Evolutionary conservation across 768 basidiomycete species (phyloP), one percentile per base, ranked within the genome.

Genomic region (Trametes villosa): DNA sequence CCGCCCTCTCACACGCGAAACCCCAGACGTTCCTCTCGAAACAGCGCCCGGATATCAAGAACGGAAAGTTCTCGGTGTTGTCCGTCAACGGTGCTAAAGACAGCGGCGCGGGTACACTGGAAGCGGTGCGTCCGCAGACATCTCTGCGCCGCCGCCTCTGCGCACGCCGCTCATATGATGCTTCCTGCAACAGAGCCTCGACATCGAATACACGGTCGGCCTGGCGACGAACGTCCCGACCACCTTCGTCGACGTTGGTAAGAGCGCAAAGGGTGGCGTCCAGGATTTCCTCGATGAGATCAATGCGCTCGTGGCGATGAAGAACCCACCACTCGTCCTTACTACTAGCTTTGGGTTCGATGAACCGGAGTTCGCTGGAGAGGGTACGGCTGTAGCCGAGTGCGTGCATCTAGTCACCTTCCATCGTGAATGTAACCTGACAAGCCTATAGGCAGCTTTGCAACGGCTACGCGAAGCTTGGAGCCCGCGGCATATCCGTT

Each of bases 71-170:
- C 53, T 33, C 62, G 1, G 44, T 71, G 2, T 63, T 69, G 33
- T 59, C 67, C 18, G 48, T 75, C 6, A 71, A 75, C 41, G 71
- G 68, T 12, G 74, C 72, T 15, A 24, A 44, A 9, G 66, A 73
- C 58, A 15, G 57, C 26, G 88, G 89, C 9, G 71, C 72, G 63
- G 57, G 51, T 15, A 41, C 44, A 5, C 53, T 46, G 11, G 58
- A 71, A 24, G 69, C 72, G 67, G 74, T 51, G 59, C 63, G 54
- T 72, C 66, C 18, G 9, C n/a, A 30, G 17, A 6, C 18, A 18
- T 30, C 17, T 48, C 9, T 3, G 17, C 13, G 0, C 68, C 74
- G 22, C 86, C 24, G 86, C 87, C 88, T n/a, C 13, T 34, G 8
- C 15, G 33, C 33, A 15, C 33, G 33, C 7, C 33, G 15, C 33